A percentile compares a stretch with the other conserved stretches of the same genome.
Evolutionary conservation across 352 stramenopile genomes (phyloP).

Genomic region (Phytopythium oedochilum): DNA sequence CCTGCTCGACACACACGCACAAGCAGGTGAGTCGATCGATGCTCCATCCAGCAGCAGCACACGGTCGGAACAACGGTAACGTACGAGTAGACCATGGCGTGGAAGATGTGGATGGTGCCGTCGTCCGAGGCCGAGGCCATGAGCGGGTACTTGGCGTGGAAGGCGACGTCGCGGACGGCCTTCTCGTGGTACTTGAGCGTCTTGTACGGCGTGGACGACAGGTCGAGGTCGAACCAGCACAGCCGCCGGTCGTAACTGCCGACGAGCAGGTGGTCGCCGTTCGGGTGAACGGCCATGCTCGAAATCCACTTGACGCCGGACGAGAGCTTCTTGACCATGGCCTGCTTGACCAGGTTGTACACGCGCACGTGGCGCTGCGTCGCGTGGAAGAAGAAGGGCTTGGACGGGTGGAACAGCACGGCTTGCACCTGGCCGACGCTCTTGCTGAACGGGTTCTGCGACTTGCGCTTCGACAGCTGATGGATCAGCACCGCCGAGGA

Average conservation of each 20-base stretch:
- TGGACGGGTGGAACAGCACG: conserved; percentile 97
- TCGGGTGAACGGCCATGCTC: conserved; percentile 96
- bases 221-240: conserved; percentile 99
- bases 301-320: conserved; percentile 99
- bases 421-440: conserved; percentile 93
- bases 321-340: conserved; percentile 97
- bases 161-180: conserved; percentile 93
- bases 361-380: conserved; percentile 98
- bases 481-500: conserved; percentile 96
- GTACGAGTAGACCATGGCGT: conserved; percentile 98
- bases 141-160: conserved; percentile 96
- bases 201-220: conserved; percentile 97
- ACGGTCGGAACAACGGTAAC: conserved; percentile 12
- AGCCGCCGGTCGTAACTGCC: conserved; percentile 97
- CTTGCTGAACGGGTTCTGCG: conserved; percentile 97
- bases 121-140: conserved; percentile 99
- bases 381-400: conserved; percentile 99
- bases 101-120: conserved; percentile 99
- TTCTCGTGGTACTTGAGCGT: conserved; percentile 99
- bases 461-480: conserved; percentile 96
- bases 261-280: conserved; percentile 98
- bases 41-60: neutral
- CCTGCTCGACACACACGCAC: conserved; percentile 22
- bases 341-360: conserved; percentile 99
- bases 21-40: conserved; percentile 6